Percentiles rank a stretch among this genome's conserved stretches.
Conservation (phyloP, 2,329 filamentous ascomycete species). For the Paraconiothyrium sp. region DNA sequence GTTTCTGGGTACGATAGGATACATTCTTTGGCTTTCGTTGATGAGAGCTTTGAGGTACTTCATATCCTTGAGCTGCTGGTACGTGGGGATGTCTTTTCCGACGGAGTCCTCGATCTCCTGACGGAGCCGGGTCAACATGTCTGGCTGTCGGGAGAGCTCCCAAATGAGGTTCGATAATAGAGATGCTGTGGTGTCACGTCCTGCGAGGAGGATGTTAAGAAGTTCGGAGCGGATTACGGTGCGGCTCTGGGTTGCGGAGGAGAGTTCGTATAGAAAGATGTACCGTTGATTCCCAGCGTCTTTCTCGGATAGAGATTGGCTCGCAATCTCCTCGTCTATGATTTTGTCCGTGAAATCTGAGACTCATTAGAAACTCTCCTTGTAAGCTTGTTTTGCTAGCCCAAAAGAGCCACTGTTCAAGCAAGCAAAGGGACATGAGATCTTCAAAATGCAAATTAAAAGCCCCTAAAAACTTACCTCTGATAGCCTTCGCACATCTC, state of each 20-base stretch:
- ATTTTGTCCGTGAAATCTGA: not conserved
- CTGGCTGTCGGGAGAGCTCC: constrained; percentile 48
- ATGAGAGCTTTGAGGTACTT: constrained; percentile 39
- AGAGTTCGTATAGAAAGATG: constrained; percentile 38
- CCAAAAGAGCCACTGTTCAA: not conserved
- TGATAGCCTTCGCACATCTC: constrained; percentile 25
- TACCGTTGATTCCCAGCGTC: constrained; percentile 19
- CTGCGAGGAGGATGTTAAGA: constrained; percentile 47
- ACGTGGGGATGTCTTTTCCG: constrained; percentile 29
- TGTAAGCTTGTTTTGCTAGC: not conserved
- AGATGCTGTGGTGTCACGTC: constrained; percentile 45
- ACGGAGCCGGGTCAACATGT: constrained; percentile 42
- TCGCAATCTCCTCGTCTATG: not conserved
- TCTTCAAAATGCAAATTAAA: too few relatives aligned
- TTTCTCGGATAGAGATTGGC: not conserved
- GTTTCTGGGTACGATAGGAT: constrained; percentile 45
- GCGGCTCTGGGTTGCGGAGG: constrained; percentile 27
- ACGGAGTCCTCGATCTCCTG: constrained; percentile 57
- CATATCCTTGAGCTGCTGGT: constrained; percentile 36
- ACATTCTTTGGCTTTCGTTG: constrained; percentile 43
- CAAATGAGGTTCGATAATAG: constrained; percentile 46
- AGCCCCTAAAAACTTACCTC: constrained; percentile 22
- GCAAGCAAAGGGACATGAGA: too few relatives aligned
- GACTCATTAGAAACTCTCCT: not conserved
- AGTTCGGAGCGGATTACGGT: constrained; percentile 38